Conservation (phyloP, 129 eudicot species). For the Logfia minima region DNA sequence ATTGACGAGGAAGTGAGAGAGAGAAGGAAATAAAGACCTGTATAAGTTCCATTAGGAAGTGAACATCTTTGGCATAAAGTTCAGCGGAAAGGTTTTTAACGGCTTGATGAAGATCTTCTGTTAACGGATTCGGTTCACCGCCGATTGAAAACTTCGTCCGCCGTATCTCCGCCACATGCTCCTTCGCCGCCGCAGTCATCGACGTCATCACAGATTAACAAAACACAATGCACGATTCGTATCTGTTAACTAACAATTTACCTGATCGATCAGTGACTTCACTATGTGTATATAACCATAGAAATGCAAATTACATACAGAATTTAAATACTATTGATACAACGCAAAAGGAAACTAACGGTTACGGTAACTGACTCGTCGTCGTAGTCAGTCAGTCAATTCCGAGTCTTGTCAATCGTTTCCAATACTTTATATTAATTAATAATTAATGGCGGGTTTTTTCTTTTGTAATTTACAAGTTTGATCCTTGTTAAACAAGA, state of each 20-base stretch:
- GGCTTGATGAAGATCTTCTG: background rate
- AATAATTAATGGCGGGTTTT: conserved; percentile 11
- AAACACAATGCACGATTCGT: background rate
- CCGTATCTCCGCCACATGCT: conserved; percentile 16
- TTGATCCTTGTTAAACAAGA: background rate
- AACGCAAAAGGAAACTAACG: background rate
- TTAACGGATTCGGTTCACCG: background rate
- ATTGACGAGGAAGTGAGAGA: background rate
- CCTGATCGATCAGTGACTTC: background rate
- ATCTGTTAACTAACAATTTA: background rate
- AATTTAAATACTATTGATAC: background rate
- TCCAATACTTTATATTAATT: background rate
- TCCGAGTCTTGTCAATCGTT: background rate
- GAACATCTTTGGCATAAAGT: conserved; percentile 4
- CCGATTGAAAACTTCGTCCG: conserved; percentile 1
- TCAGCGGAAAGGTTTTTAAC: conserved; percentile 9
- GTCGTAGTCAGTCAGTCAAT: background rate
- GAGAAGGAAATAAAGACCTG: background rate
- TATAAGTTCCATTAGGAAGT: conserved; percentile 2
- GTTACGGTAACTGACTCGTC: conserved; percentile 9
- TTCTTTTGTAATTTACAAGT: background rate
- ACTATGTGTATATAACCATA: background rate
- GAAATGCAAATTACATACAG: background rate
- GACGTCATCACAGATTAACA: background rate
- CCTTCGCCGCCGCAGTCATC: background rate